Conservation (phyloP, 148 eudicot species). For the Cornus kousa region DNA sequence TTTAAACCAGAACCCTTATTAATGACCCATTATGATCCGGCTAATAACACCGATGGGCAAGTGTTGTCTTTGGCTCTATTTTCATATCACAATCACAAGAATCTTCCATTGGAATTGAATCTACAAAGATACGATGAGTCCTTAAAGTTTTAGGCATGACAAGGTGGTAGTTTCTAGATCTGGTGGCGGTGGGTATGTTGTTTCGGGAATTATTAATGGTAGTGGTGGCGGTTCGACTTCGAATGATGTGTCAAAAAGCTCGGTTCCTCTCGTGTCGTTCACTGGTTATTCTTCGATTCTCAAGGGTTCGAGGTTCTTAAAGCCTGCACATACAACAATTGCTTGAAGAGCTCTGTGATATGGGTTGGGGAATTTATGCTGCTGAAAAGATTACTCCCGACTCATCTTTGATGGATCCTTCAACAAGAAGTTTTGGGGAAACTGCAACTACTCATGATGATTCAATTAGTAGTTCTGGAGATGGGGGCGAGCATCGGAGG, state of each 20-base stretch:
- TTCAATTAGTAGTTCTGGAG: conserved; percentile 5
- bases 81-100: conserved; percentile 23
- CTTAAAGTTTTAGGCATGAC: neutral
- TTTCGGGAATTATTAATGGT: neutral
- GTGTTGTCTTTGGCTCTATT: conserved; percentile 48
- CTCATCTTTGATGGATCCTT: conserved; percentile 26
- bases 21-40: too few relatives aligned
- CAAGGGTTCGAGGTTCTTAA: conserved; percentile 72
- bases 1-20: too few relatives aligned
- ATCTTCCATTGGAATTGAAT: conserved; percentile 27
- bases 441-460: conserved; percentile 17
- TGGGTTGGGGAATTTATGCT: conserved; percentile 25
- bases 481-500: conserved; percentile 27
- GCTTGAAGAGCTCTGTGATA: conserved; percentile 59
- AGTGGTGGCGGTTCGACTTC: conserved; percentile 4
- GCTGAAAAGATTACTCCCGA: conserved; percentile 13
- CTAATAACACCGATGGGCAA: conserved; percentile 6
- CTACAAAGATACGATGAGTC: conserved; percentile 24
- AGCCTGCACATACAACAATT: conserved; percentile 57
- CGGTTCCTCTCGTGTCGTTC: conserved; percentile 72
- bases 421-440: conserved; percentile 10
- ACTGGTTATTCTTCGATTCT: conserved; percentile 80
- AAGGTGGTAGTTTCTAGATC: neutral
- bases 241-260: conserved; percentile 30
- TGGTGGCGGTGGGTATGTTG: conserved; percentile 3